Percentiles rank a stretch among this genome's conserved stretches.
phyloP scores from a whole-genome alignment of 768 basidiomycete genomes.

The Tulasnella sp. region DNA sequence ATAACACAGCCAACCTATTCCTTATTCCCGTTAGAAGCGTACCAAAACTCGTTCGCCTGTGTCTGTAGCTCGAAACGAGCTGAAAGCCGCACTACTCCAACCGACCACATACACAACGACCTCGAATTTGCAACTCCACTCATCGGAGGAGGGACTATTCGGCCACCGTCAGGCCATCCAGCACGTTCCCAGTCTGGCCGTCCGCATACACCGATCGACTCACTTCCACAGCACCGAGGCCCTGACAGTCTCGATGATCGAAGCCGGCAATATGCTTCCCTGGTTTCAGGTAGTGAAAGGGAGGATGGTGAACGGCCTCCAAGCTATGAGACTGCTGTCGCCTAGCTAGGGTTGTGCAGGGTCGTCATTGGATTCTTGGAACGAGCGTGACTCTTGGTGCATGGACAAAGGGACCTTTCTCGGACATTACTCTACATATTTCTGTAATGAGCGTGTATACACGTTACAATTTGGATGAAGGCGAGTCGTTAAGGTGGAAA shows the following conservation, averaged over 20 bases:
- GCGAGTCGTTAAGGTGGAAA: neutral
- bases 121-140: conserved; percentile 5
- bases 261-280: conserved; percentile 61
- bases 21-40: conserved; percentile 15
- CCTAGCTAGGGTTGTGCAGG: neutral
- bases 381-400: neutral
- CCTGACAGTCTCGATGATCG: conserved; percentile 33
- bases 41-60: neutral
- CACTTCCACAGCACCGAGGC: conserved; percentile 17
- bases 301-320: conserved; percentile 83
- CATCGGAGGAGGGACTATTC: conserved; percentile 14
- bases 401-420: neutral
- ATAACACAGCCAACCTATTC: conserved; percentile 22
- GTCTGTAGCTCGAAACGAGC: conserved; percentile 2
- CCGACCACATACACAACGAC: neutral
- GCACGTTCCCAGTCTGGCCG: conserved; percentile 1
- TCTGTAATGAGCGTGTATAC: neutral
- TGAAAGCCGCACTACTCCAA: neutral
- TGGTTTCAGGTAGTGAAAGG: conserved; percentile 77
- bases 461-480: conserved; percentile 9
- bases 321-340: conserved; percentile 45
- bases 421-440: neutral
- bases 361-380: neutral
- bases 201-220: conserved; percentile 1
- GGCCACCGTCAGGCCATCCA: neutral